Evolutionary conservation across 1,139 yeast species (phyloP), one percentile per base, ranked within the genome.

Genomic region (Yamadazyma spencermartinsiae): DNA sequence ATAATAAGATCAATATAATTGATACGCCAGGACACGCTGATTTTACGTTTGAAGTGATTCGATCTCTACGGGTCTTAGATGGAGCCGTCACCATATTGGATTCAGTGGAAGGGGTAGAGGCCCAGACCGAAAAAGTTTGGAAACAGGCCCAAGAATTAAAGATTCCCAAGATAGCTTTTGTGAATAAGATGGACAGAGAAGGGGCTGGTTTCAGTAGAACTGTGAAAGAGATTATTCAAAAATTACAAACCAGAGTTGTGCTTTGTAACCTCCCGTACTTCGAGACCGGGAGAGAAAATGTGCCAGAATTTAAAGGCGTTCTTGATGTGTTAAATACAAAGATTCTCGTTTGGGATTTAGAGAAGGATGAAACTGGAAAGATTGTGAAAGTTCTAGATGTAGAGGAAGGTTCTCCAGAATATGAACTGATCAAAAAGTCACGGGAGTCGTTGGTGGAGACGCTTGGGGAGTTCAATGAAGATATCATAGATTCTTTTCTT

Each of bases 21-120:
- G 99, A 92, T 58, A 90, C 99, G 0, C 99, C 99, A 1, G 99
- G 99, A 0, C 99, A 92, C 61, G 98, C 97, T 0, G 99, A 92
- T 60, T 92, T 92, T 58, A 86, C 95, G 0, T 92, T 90, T 58
- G 99, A 92, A 60, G 98, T 94, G 5, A 86, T 81, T 2, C 68
- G 98, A 41, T 83, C 98, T 0, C 73, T 92, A 43, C 73, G 96
- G 45, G 97, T 92, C 1, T 67, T 92, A 13, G 98, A 92, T 61
- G 97, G 98, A 1, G 95, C 90, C 0, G 95, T 92, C 4, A 85
- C 96, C 0, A 86, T 92, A 10, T 65, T 92, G 38, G 99, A 92
- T 63, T 96, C 87, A 0, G 98, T 92, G 3, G 98, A 97, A 1
- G 99, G 98, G 11, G 98, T 92, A 1, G 98, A 92, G 55, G 95